Conservation (phyloP, 2,329 filamentous ascomycete genomes). For the Ceratocystis ficicola region DNA sequence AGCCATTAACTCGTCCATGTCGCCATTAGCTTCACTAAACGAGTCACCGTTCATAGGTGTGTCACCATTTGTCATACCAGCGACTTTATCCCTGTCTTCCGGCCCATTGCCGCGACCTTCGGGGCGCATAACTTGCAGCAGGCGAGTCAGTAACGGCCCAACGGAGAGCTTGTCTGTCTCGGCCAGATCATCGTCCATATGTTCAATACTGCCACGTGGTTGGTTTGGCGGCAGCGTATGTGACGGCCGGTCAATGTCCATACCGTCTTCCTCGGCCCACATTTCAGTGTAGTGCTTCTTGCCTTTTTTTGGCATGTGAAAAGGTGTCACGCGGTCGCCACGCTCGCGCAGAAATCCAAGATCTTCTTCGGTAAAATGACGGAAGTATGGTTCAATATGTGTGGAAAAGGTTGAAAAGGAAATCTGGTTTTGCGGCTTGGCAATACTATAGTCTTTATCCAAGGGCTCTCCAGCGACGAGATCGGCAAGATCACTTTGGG, state of each 20-base stretch:
- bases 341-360: constrained; percentile 83
- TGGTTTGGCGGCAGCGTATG: constrained; percentile 68
- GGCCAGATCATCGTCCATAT: constrained; percentile 72
- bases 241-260: constrained; percentile 57
- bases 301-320: constrained; percentile 73
- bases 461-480: constrained; percentile 80
- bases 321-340: constrained; percentile 71
- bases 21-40: constrained; percentile 33
- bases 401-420: constrained; percentile 86
- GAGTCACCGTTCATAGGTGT: constrained; percentile 19
- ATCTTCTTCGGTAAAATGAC: constrained; percentile 83
- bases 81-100: constrained; percentile 41
- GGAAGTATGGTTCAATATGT: constrained; percentile 84
- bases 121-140: constrained; percentile 70
- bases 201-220: constrained; percentile 71
- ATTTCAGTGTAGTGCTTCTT: constrained; percentile 77
- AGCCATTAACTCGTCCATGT: constrained; percentile 23
- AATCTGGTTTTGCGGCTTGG: constrained; percentile 88
- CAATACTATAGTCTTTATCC: constrained; percentile 88
- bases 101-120: constrained; percentile 47
- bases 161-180: constrained; percentile 84
- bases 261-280: constrained; percentile 89
- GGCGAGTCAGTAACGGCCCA: constrained; percentile 69
- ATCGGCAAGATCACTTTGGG: constrained; percentile 65
- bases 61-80: constrained; percentile 34